Conservation (phyloP, 2,329 filamentous ascomycete genomes). For the Aspergillus costaricaensis region DNA sequence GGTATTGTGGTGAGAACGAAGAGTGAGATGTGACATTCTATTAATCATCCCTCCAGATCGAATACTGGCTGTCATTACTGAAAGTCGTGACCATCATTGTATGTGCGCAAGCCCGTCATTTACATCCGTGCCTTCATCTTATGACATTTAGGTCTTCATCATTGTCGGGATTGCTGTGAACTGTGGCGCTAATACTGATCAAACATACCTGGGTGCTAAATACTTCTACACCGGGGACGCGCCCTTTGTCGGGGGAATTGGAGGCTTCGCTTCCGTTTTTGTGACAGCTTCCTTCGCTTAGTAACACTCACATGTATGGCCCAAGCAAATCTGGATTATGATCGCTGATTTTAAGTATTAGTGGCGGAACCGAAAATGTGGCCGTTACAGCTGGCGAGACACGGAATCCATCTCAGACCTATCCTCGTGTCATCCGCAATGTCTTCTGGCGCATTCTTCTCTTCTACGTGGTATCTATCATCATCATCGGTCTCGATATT, state of each 20-base stretch:
- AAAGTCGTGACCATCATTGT: constrained; percentile 47
- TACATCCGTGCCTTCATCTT: no score
- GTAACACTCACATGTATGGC: constrained; percentile 27
- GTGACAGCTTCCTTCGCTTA: constrained; percentile 64
- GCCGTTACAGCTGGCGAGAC: constrained; percentile 69
- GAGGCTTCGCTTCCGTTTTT: constrained; percentile 66
- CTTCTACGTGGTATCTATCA: constrained; percentile 55
- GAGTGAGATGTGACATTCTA: no score
- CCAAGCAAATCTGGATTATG: no score
- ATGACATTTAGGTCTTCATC: constrained; percentile 58
- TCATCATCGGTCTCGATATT: constrained; percentile 61
- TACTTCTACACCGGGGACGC: constrained; percentile 62
- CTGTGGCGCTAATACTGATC: constrained; percentile 56
- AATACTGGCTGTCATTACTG: constrained; percentile 45
- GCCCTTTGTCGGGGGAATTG: constrained; percentile 66
- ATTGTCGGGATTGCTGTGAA: constrained; percentile 64
- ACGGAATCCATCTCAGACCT: constrained; percentile 60
- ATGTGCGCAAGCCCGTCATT: constrained; percentile 19
- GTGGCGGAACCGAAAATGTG: constrained; percentile 64
- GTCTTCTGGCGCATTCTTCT: constrained; percentile 65
- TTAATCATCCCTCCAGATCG: constrained; percentile 28
- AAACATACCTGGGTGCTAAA: constrained; percentile 59
- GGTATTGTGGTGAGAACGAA: constrained; percentile 29
- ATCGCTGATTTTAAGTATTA: neutral
- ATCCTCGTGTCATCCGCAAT: constrained; percentile 65